Percentiles rank a stretch among this genome's conserved stretches.
Conservation (phyloP, 2,329 filamentous ascomycete species). For the Hymenoscyphus occultus region DNA sequence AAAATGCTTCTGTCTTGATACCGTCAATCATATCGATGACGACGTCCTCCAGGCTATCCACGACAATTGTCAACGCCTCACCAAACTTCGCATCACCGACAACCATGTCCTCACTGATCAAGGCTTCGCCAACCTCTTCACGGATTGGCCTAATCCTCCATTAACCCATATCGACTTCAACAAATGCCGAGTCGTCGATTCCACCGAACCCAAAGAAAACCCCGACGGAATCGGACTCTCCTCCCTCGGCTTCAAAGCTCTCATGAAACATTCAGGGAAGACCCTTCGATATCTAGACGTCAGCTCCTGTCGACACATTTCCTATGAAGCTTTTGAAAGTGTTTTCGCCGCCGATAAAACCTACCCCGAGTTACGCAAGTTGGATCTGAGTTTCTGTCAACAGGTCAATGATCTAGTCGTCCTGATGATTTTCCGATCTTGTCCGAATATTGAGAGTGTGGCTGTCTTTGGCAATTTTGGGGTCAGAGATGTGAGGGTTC, state of each 20-base stretch:
- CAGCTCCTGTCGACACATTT: constrained; percentile 82
- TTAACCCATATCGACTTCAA: constrained; percentile 71
- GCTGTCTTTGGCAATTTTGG: constrained; percentile 67
- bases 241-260: constrained; percentile 68
- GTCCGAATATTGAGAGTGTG: constrained; percentile 57
- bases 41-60: constrained; percentile 69
- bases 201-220: constrained; percentile 63
- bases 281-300: constrained; percentile 68
- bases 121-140: constrained; percentile 71
- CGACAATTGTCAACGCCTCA: constrained; percentile 61
- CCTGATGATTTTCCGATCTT: constrained; percentile 60
- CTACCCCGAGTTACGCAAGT: constrained; percentile 66
- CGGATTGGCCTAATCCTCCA: constrained; percentile 69
- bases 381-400: constrained; percentile 78
- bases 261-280: constrained; percentile 80
- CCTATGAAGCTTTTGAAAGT: constrained; percentile 65
- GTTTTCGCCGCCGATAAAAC: constrained; percentile 60
- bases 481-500: constrained; percentile 52
- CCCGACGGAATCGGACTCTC: constrained; percentile 69
- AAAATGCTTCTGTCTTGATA: constrained; percentile 73
- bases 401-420: constrained; percentile 64
- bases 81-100: constrained; percentile 77
- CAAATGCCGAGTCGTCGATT: constrained; percentile 74
- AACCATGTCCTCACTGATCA: constrained; percentile 74
- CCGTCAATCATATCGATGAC: constrained; percentile 66